Conservation (phyloP, 129 eudicot species). For the Saussurea involucrata region DNA sequence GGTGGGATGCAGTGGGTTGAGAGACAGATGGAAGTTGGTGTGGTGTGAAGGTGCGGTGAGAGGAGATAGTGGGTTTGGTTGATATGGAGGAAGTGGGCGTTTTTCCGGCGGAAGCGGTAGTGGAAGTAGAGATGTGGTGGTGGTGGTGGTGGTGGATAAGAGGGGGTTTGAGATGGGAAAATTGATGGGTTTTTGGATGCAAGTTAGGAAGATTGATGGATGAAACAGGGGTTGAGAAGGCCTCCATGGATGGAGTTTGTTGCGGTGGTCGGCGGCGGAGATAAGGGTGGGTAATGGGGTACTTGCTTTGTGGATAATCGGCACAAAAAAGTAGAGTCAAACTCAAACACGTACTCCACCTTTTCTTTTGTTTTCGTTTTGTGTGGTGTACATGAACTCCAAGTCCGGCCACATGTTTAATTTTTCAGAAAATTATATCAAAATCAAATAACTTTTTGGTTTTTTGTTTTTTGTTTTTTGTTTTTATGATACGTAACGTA, state of each 20-base stretch:
- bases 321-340: neutral
- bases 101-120: slow-evolving; percentile 13
- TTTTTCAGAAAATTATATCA: too few species aligned
- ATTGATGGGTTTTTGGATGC: slow-evolving; percentile 19
- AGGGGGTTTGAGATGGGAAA: slow-evolving; percentile 28
- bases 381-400: neutral
- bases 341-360: neutral
- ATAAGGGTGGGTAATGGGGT: neutral
- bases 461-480: too few species aligned
- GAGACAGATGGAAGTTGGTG: neutral
- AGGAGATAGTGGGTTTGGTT: slow-evolving; percentile 28
- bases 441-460: too few species aligned
- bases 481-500: too few species aligned
- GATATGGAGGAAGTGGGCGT: slow-evolving; percentile 28
- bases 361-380: neutral
- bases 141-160: slow-evolving; percentile 16
- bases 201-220: slow-evolving; percentile 40
- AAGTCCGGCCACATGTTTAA: neutral
- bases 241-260: slow-evolving; percentile 47
- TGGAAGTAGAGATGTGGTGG: slow-evolving; percentile 11
- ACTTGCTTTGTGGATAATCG: neutral
- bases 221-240: slow-evolving; percentile 49
- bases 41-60: slow-evolving; percentile 11
- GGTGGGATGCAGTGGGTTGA: slow-evolving; percentile 28
- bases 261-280: neutral